phyloP scores from a whole-genome alignment of 1,284 basidiomycete genomes.

The Ganoderma meredithae region DNA sequence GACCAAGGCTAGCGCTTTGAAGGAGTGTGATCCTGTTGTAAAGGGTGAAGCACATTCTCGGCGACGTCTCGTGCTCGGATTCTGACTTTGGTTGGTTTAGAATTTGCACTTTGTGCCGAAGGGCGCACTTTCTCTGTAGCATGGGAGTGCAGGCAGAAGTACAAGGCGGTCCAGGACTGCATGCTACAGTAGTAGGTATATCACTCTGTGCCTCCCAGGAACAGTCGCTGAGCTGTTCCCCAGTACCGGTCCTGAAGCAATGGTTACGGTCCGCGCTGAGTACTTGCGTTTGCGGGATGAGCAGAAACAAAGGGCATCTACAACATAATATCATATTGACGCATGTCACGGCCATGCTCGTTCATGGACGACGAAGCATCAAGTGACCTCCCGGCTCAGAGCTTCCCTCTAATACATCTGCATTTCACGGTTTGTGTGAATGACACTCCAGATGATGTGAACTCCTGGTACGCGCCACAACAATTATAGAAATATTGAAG shows the following conservation, averaged over 20 bases:
- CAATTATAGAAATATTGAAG: neutral
- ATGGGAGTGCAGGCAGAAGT: slow-evolving; percentile 80
- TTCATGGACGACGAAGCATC: neutral
- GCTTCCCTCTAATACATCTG: neutral
- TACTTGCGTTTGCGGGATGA: slow-evolving; percentile 72
- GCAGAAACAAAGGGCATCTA: slow-evolving; percentile 22
- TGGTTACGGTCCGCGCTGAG: slow-evolving; percentile 75
- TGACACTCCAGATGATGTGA: neutral
- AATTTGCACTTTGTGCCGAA: slow-evolving; percentile 83
- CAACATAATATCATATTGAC: slow-evolving; percentile 24
- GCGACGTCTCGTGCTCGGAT: neutral
- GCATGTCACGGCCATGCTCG: neutral
- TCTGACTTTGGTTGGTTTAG: slow-evolving; percentile 49
- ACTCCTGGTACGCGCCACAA: neutral
- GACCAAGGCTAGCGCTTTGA: slow-evolving; percentile 82
- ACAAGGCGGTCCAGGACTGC: slow-evolving; percentile 80
- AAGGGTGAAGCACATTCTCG: slow-evolving; percentile 58
- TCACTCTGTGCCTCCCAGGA: neutral
- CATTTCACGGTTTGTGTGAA: neutral
- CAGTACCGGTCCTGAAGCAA: slow-evolving; percentile 77
- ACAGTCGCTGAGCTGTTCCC: slow-evolving; percentile 11
- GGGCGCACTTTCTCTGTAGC: slow-evolving; percentile 86
- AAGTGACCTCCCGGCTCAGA: neutral
- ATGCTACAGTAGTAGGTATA: slow-evolving; percentile 81
- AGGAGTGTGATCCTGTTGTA: slow-evolving; percentile 79